Base-by-base conservation (phyloP, 2,329 filamentous ascomycete species). In the Sporothrix mexicana region DNA sequence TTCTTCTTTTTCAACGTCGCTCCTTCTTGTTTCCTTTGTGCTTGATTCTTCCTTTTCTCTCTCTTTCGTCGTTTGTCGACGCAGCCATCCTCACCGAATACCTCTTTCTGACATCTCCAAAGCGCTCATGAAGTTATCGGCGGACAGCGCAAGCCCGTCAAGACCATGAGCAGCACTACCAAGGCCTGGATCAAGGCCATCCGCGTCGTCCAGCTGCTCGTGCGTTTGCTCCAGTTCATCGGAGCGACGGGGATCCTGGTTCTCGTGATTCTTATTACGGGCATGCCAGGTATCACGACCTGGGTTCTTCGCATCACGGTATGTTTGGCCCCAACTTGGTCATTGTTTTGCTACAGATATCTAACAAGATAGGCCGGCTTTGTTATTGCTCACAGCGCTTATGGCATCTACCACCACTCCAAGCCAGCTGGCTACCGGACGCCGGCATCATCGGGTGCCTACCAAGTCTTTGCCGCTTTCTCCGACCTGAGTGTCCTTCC, bases 221-320 rank as follows among this genome's bases (percentile, higher is more conserved):
- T 97, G 64, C 87, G 95, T 68, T 78, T 91, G 3, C 78, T 92
- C 30, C 87, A 93, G 78, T 80, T 96, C 61, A 77, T 93, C 25
- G 92, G 87, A 3, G 92, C 92, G 1, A 80, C 92, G 20, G 94
- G 92, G 0, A 82, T 94, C 15, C 82, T 98, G 62, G 88, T 92
- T 45, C 88, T 94, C 75, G 90, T 93, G 77, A 93, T 98, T 76
- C 87, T 95, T 74, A 88, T 98, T 74, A 90, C 87, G 76, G 88
- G 90, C 47, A 87, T 92, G 2, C 84, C 89, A n/a, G 80, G 83
- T 9, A 83, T 89, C 2, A 87, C 91, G 57, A 88, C 89, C 17
- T 97, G 92, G 91, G 88, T 96, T 68, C 86, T 96, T 82, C 87
- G 92, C 76, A 89, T 94, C 73, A 90, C 90, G 17, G 93, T 96